phyloP scores from a whole-genome alignment of 768 basidiomycete genomes.

The Lactifluus echinatus region DNA sequence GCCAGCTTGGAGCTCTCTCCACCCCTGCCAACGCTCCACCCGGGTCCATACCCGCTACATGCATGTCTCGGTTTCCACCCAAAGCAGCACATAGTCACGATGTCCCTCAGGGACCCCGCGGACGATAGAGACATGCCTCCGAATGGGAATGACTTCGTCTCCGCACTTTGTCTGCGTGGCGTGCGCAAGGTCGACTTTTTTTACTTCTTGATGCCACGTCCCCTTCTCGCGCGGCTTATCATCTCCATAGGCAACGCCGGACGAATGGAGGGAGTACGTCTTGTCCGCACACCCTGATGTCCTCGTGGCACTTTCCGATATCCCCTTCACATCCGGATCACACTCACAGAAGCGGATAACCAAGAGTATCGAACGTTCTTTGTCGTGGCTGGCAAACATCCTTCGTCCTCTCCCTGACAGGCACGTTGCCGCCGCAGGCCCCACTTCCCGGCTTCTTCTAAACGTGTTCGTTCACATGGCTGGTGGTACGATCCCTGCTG shows the following conservation, averaged over 20 bases:
- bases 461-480: conserved; percentile 63
- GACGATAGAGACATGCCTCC: conserved; percentile 63
- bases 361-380: conserved; percentile 65
- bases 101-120: conserved; percentile 57
- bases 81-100: conserved; percentile 41
- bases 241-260: conserved; percentile 39
- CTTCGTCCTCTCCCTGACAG: conserved; percentile 30
- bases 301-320: conserved; percentile 63
- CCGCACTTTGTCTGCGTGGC: conserved; percentile 54
- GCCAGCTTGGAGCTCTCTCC: conserved; percentile 57
- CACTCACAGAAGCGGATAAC: conserved; percentile 71
- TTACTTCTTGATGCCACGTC: conserved; percentile 1
- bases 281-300: conserved; percentile 55
- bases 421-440: conserved; percentile 1
- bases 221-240: background rate
- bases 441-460: conserved; percentile 23
- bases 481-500: conserved; percentile 46
- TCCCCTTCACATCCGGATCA: conserved; percentile 52
- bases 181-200: conserved; percentile 53
- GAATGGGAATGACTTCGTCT: conserved; percentile 52
- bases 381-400: conserved; percentile 52
- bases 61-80: conserved; percentile 50
- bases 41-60: conserved; percentile 49
- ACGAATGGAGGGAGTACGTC: conserved; percentile 49
- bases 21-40: conserved; percentile 55